Conservation (phyloP, 805 yeast species). For the Pichia pseudocactophila region DNA sequence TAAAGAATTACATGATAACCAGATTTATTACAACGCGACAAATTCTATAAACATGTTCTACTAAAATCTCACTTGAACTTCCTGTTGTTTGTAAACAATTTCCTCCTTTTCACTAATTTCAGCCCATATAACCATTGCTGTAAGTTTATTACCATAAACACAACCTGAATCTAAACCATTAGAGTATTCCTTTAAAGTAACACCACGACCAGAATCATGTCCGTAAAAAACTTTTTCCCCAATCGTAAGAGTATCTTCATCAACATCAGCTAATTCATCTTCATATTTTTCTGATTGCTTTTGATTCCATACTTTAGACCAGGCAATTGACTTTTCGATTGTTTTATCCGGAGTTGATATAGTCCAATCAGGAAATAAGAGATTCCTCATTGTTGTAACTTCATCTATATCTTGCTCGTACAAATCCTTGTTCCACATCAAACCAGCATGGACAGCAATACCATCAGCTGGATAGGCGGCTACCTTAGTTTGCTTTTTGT, state of each 20-base stretch:
- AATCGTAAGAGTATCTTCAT: slow-evolving; percentile 12
- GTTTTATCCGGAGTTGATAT: slow-evolving; percentile 35
- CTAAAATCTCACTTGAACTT: slow-evolving; percentile 25
- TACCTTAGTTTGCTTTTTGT: slow-evolving; percentile 19
- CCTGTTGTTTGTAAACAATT: slow-evolving; percentile 21
- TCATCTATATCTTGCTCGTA: slow-evolving; percentile 53
- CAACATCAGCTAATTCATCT: slow-evolving; percentile 4
- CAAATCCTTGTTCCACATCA: slow-evolving; percentile 51
- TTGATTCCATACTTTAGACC: slow-evolving; percentile 28
- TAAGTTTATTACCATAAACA: slow-evolving; percentile 60
- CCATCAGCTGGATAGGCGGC: slow-evolving; percentile 26
- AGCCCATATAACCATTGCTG: slow-evolving; percentile 49
- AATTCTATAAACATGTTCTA: neutral
- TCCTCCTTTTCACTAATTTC: slow-evolving; percentile 13
- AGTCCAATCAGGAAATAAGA: slow-evolving; percentile 56
- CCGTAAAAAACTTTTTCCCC: slow-evolving; percentile 62
- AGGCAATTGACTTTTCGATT: slow-evolving; percentile 23
- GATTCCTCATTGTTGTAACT: slow-evolving; percentile 59
- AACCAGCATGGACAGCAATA: slow-evolving; percentile 78
- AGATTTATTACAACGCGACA: too few species aligned
- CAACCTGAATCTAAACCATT: slow-evolving; percentile 82
- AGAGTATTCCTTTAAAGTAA: slow-evolving; percentile 53
- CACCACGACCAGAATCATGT: slow-evolving; percentile 78
- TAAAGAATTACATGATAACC: neutral
- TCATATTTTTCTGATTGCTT: slow-evolving; percentile 15